Percentiles rank a stretch among this genome's conserved stretches.
Evolutionary conservation across 1,284 basidiomycete species (phyloP).

Genomic region (Leucocoprinus gongylophorus): DNA sequence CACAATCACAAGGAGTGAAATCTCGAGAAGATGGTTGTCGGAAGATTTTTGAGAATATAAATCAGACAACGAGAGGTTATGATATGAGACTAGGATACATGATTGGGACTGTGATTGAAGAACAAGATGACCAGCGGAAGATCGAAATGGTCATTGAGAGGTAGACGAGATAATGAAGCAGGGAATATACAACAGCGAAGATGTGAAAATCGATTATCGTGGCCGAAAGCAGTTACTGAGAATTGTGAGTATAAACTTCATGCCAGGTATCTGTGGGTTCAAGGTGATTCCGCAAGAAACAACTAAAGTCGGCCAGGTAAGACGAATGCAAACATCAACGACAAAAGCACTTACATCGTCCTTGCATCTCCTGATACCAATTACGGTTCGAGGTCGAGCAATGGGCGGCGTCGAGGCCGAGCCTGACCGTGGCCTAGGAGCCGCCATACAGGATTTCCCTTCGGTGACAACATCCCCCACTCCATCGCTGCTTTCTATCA

Average conservation of each 20-base stretch:
- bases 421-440: conserved; percentile 1
- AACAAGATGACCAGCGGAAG: conserved; percentile 16
- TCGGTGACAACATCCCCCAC: neutral
- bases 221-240: neutral
- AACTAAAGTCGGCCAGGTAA: neutral
- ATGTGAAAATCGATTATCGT: neutral
- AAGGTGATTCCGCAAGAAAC: conserved; percentile 6
- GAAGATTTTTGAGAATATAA: no score
- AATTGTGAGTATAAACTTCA: neutral
- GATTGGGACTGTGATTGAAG: neutral
- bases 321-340: neutral
- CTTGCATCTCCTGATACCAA: neutral
- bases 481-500: neutral
- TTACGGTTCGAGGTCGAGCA: neutral
- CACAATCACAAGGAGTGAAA: no score
- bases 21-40: no score
- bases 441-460: neutral
- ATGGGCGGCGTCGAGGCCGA: neutral
- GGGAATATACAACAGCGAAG: neutral
- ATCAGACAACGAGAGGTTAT: no score
- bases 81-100: conserved; percentile 1
- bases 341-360: conserved; percentile 1
- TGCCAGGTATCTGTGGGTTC: neutral
- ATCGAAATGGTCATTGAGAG: conserved; percentile 17
- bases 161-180: neutral